Conservation (phyloP, 2,329 filamentous ascomycete genomes). For the Apiospora hydei region DNA sequence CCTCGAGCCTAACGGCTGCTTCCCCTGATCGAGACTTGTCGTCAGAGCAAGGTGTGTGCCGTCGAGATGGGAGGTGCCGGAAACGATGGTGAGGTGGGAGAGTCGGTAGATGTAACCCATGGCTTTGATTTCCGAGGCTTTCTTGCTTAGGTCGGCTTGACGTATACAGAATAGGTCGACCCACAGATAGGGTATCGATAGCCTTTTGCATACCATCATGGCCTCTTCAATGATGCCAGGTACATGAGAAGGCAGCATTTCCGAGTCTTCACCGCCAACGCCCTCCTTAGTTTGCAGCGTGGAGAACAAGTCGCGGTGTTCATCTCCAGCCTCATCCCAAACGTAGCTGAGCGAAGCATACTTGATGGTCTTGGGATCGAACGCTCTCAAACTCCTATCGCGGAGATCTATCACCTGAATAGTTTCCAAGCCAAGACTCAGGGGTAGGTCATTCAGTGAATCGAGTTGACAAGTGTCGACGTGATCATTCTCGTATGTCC, state of each 20-base stretch:
- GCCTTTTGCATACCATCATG: not conserved
- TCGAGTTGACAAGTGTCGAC: not conserved
- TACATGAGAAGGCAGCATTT: not conserved
- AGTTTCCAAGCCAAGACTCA: not conserved
- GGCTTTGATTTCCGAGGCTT: conserved; percentile 1
- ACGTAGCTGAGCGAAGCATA: conserved; percentile 23
- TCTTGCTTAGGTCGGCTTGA: not conserved
- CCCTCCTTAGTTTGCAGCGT: not conserved
- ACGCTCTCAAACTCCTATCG: not conserved
- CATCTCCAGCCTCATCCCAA: not conserved
- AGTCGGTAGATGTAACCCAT: conserved; percentile 21
- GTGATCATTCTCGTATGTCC: not conserved
- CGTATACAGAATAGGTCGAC: conserved; percentile 19
- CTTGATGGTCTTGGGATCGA: not conserved
- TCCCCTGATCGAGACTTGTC: not conserved
- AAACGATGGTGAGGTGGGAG: conserved; percentile 2
- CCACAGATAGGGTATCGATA: not conserved
- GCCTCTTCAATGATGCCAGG: conserved; percentile 11
- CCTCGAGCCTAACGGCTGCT: not conserved
- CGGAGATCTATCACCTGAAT: conserved; percentile 7
- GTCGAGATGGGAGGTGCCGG: not conserved
- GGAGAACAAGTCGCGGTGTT: not conserved
- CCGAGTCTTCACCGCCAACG: not conserved
- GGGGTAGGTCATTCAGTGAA: not conserved
- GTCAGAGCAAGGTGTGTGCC: not conserved